A percentile compares a stretch with the other conserved stretches of the same genome.
phyloP scores from a whole-genome alignment of 306 rosid species.

The Trifolium repens region DNA sequence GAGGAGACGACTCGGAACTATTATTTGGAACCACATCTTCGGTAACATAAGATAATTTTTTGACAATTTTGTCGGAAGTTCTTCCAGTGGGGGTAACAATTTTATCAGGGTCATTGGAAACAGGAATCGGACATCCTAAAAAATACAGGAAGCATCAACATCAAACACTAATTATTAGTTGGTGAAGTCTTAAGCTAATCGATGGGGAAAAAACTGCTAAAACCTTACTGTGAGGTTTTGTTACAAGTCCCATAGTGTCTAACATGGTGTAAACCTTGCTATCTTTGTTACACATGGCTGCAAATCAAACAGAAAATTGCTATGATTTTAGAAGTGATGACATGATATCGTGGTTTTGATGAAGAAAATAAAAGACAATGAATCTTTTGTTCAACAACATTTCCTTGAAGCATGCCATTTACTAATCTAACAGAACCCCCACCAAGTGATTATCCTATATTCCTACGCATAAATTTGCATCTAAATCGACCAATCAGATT shows the following conservation, averaged over 20 bases:
- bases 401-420: slow-evolving; percentile 29
- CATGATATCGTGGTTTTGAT: slow-evolving; percentile 2
- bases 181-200: slow-evolving; percentile 35
- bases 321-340: slow-evolving; percentile 32
- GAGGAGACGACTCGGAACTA: slow-evolving; percentile 58
- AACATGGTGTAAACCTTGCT: slow-evolving; percentile 78
- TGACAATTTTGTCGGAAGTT: slow-evolving; percentile 67
- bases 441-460: slow-evolving; percentile 26
- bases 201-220: slow-evolving; percentile 14
- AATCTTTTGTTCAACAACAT: slow-evolving; percentile 8
- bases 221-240: slow-evolving; percentile 82
- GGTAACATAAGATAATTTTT: slow-evolving; percentile 56
- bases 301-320: slow-evolving; percentile 49
- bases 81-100: slow-evolving; percentile 71
- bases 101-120: slow-evolving; percentile 68
- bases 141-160: slow-evolving; percentile 39
- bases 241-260: slow-evolving; percentile 69
- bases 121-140: slow-evolving; percentile 84
- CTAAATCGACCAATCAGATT: slow-evolving; percentile 32
- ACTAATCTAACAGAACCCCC: slow-evolving; percentile 35
- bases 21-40: slow-evolving; percentile 54
- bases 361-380: slow-evolving; percentile 20
- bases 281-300: slow-evolving; percentile 92
- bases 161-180: slow-evolving; percentile 35
- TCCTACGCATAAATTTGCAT: slow-evolving; percentile 20